Base-by-base conservation (phyloP, 306 rosid genomes). In the Ceratonia siliqua region DNA sequence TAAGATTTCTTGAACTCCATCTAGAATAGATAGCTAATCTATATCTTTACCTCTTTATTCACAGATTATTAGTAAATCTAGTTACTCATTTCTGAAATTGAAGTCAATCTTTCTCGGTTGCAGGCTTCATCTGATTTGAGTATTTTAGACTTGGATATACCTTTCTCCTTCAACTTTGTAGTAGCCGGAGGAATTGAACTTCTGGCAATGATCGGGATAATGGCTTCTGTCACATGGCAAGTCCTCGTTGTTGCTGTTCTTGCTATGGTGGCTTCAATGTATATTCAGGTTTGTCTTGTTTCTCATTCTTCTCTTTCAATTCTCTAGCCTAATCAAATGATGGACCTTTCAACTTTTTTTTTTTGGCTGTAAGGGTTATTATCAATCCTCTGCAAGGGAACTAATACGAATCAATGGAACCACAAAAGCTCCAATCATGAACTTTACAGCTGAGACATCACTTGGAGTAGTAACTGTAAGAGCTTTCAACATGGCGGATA, bases 401-500 rank as follows among this genome's bases (percentile, higher is more conserved):
- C 73, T 90, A 62, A 79, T 87, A 53, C 78, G 96, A 69, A 90
- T 93, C 59, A 93, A 90, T 76, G 96, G 96, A 81, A 90, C 90
- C 55, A 85, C 96, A 30, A 93, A 93, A 80, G 96, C 98, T 73
- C 98, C 93, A 28, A 79, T 89, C 11, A 85, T 88, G 87, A 90
- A 89, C 67, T 89, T 73, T 82, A 87, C 89, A 66, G 57, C 93
- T 0, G 93, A 90, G 88, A 90, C 96, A 68, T 81, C 96, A 45
- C 88, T 83, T 45, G 98, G 98, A 56, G 91, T 70, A 20, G 87
- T 90, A 57, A 93, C 96, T 17, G 64, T 90, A 22, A 82, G 98
- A 90, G 89, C 95, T 48, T 93, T 89, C 48, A 74, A 78, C 57
- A 84, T 83, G 78, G 81, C 0, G 2, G 90, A 84, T n/a, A 78